Base-by-base conservation (phyloP, 345 rosid species). In the Arabidopsis suecica region DNA sequence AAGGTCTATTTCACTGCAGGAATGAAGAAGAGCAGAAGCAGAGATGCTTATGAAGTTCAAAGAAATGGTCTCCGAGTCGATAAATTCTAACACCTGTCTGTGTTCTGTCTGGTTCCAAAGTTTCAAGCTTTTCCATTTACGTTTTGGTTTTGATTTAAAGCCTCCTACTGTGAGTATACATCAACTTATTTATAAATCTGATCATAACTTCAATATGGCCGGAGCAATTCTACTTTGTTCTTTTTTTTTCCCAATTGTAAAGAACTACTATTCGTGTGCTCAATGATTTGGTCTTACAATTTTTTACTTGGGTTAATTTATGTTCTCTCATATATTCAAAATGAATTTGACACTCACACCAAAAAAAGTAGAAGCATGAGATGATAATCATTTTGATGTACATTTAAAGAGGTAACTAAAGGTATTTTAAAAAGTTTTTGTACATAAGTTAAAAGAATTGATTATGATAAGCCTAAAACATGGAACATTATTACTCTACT, bases 1-100 rank as follows among this genome's bases (percentile, higher is more conserved):
- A 96, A 91, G 84, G 91, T 96, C 14, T 84, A 91, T 72, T 84
- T 96, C 80, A 83, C 85, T 2, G 91, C 93, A 0, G 98, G 99
- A 34, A 73, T 96, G 87, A 96, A 83, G 88, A 93, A 88, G 73
- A 71, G 78, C 67, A 78, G 97, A 80, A 87, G 55, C 38, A 56
- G 93, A 40, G 96, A 69, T 34, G 95, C 89, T 9, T 96, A 91
- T 7, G 98, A 96, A 83, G 95, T 93, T 71, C 83, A 81, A 5
- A 84, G 96, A 69, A 84, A 87, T 74, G 99, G 99, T 33, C 61
- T 92, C 25, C 59, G 67, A 2, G 82, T 83, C 47, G 87, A 88
- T 62, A 95, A 89, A 81, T 95, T 95, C 84, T 94, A 74, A 16
- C 18, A 16, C 18, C 18, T 16, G 18, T 16, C 18, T 16, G 18